Conservation (phyloP, 2,329 filamentous ascomycete species). For the Tolypocladium album region DNA sequence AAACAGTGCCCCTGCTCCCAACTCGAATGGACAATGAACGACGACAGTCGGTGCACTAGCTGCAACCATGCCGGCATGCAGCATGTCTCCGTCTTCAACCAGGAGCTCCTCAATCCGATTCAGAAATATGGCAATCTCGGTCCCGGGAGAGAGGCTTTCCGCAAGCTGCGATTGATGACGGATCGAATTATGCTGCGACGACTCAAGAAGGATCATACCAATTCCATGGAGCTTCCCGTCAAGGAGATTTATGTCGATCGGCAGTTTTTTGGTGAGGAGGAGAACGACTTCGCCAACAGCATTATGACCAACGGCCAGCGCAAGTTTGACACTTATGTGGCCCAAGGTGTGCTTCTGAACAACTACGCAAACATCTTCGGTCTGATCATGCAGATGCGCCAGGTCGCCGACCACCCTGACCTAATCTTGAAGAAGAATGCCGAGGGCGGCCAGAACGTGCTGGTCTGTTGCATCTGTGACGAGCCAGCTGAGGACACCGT, state of each 20-base stretch:
- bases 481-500: conserved; percentile 93
- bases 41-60: conserved; percentile 56
- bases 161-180: conserved; percentile 78
- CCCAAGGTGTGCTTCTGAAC: conserved; percentile 86
- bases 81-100: conserved; percentile 64
- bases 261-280: conserved; percentile 93
- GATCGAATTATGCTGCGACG: conserved; percentile 93
- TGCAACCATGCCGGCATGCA: conserved; percentile 42
- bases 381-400: conserved; percentile 98
- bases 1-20: conserved; percentile 72
- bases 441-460: conserved; percentile 77
- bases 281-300: conserved; percentile 88
- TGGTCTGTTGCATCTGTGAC: conserved; percentile 92
- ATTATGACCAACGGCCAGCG: conserved; percentile 90
- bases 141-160: conserved; percentile 59
- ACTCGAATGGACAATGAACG: conserved; percentile 74
- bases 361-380: conserved; percentile 99
- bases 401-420: conserved; percentile 94
- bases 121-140: conserved; percentile 49
- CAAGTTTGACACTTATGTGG: conserved; percentile 91
- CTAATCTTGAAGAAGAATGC: conserved; percentile 81
- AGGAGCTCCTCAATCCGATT: conserved; percentile 84
- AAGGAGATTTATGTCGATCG: conserved; percentile 89
- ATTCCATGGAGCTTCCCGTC: conserved; percentile 91
- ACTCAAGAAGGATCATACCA: conserved; percentile 85